phyloP scores from a whole-genome alignment of 2,329 filamentous ascomycete species.

The Westerdykella sp. region DNA sequence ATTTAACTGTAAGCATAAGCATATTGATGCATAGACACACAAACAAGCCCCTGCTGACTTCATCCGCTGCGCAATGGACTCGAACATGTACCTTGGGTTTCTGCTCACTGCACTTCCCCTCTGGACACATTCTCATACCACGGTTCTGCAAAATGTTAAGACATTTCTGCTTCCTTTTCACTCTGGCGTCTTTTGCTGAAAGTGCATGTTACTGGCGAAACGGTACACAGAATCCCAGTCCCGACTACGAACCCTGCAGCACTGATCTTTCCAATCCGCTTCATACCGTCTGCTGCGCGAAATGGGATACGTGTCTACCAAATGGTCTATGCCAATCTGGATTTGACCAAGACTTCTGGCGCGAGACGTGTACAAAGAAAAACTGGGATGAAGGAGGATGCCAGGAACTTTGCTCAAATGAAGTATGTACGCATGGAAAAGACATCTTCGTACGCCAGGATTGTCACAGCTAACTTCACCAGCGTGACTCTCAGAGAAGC shows the following conservation, averaged over 20 bases:
- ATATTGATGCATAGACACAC: too few relatives aligned
- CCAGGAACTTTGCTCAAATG: constrained; percentile 8
- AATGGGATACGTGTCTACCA: constrained; percentile 4
- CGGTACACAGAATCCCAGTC: neutral
- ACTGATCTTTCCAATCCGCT: constrained; percentile 2
- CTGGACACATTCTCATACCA: too few relatives aligned
- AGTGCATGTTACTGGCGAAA: constrained; percentile 3
- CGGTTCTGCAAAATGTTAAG: too few relatives aligned
- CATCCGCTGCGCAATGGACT: too few relatives aligned
- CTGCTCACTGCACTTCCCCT: too few relatives aligned
- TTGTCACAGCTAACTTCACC: neutral
- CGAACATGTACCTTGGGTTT: too few relatives aligned
- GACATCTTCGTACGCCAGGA: neutral
- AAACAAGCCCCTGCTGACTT: too few relatives aligned
- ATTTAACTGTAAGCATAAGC: too few relatives aligned
- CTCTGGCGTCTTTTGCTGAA: neutral
- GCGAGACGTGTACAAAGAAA: constrained; percentile 5
- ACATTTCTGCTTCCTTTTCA: neutral
- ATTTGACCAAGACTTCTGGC: constrained; percentile 2
- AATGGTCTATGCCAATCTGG: constrained; percentile 1
- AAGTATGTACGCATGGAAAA: neutral
- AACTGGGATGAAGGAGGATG: constrained; percentile 7
- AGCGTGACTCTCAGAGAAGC: neutral
- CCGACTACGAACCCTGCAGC: constrained; percentile 2
- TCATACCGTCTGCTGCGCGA: constrained; percentile 3